These are phyloP conservation scores for Sinapis alba DNA, from an alignment of 441 rosid genomes.

Conservation along the genomic window DNA sequence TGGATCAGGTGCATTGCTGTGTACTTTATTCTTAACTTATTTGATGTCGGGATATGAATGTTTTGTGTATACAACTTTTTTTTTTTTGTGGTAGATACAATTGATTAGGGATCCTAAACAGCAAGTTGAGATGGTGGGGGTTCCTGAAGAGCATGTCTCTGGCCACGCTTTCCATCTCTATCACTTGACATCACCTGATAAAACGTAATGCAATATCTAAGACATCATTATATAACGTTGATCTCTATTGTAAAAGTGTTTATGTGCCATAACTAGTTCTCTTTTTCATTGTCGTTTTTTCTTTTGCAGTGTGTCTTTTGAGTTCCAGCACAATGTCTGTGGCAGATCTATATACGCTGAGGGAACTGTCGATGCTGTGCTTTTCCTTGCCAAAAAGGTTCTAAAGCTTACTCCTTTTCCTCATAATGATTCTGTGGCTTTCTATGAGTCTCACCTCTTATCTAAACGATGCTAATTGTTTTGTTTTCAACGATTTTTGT, in stretches of 20 bases:
- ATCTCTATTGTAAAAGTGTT: background rate
- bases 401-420: background rate
- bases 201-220: conserved; percentile 55
- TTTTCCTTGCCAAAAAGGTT: conserved; percentile 92
- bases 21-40: background rate
- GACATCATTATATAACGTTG: background rate
- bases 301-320: conserved; percentile 80
- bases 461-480: background rate
- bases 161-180: conserved; percentile 97
- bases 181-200: conserved; percentile 85
- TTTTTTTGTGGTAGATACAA: conserved; percentile 50
- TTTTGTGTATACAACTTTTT: background rate
- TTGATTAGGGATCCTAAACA: conserved; percentile 78
- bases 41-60: background rate
- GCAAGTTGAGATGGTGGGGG: conserved; percentile 86
- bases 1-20: conserved; percentile 60
- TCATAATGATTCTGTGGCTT: background rate
- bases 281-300: background rate
- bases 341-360: conserved; percentile 94
- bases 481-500: too few relatives aligned
- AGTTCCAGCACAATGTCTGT: conserved; percentile 97
- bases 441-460: background rate
- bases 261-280: background rate
- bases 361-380: conserved; percentile 88
- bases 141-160: conserved; percentile 75